phyloP scores from a whole-genome alignment of 2,329 filamentous ascomycete genomes.

The Trichoderma simmonsii region DNA sequence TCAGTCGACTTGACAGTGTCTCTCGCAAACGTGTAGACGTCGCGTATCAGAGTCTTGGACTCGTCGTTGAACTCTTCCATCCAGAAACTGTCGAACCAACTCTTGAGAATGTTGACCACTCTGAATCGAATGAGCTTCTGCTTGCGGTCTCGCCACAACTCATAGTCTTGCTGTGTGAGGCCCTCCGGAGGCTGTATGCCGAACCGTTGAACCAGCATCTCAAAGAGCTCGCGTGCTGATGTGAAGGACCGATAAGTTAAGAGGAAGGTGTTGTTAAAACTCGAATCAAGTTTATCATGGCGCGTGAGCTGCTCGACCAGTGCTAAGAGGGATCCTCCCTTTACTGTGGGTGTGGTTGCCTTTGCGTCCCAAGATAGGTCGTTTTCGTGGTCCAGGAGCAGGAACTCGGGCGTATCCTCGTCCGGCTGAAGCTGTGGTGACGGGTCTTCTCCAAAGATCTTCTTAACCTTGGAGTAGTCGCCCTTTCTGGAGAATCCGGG shows the following conservation, averaged over 20 bases:
- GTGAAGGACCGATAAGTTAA: slow-evolving; percentile 97
- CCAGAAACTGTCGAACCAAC: slow-evolving; percentile 98
- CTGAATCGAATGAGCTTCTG: slow-evolving; percentile 94
- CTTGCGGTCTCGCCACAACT: slow-evolving; percentile 88
- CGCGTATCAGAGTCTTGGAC: slow-evolving; percentile 78
- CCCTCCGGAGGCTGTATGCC: slow-evolving; percentile 87
- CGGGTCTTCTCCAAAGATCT: slow-evolving; percentile 64
- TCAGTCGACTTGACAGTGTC: slow-evolving; percentile 91
- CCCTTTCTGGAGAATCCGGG: slow-evolving; percentile 55
- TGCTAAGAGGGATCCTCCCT: slow-evolving; percentile 83
- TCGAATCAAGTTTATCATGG: slow-evolving; percentile 92
- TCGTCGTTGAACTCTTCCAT: slow-evolving; percentile 90
- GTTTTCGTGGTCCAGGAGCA: slow-evolving; percentile 81
- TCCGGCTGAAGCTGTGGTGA: slow-evolving; percentile 51
- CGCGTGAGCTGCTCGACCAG: slow-evolving; percentile 93
- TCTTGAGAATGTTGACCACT: slow-evolving; percentile 96
- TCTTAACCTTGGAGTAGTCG: slow-evolving; percentile 62
- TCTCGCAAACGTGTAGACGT: slow-evolving; percentile 86
- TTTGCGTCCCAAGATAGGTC: slow-evolving; percentile 91
- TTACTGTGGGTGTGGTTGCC: slow-evolving; percentile 68
- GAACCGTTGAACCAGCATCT: slow-evolving; percentile 87
- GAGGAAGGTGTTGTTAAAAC: slow-evolving; percentile 96
- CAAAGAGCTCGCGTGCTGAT: slow-evolving; percentile 83
- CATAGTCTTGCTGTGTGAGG: slow-evolving; percentile 70
- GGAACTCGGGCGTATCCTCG: slow-evolving; percentile 79